Conservation (phyloP, 495 filamentous ascomycete species). For the Viridothelium virens region DNA sequence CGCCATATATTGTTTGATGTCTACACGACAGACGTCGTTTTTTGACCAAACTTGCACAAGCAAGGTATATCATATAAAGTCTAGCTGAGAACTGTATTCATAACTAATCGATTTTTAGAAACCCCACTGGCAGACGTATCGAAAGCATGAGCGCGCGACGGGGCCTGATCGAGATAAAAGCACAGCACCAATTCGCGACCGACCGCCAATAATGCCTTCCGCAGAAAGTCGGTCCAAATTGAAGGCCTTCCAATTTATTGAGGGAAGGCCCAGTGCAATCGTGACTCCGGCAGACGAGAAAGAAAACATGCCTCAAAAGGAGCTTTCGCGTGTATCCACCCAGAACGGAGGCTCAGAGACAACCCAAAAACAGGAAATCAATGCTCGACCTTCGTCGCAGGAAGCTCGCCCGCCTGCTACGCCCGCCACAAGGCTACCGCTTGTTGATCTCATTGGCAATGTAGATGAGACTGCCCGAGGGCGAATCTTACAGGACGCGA, state of each 20-base stretch:
- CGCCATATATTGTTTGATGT: slow-evolving; percentile 27
- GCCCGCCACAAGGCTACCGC: slow-evolving; percentile 62
- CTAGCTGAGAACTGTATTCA: neutral
- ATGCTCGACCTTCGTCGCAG: neutral
- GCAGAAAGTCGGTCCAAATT: slow-evolving; percentile 52
- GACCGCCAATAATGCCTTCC: slow-evolving; percentile 39
- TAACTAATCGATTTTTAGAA: slow-evolving; percentile 18
- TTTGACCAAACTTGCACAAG: slow-evolving; percentile 36
- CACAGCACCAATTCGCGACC: slow-evolving; percentile 13
- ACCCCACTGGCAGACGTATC: slow-evolving; percentile 18
- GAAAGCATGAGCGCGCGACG: slow-evolving; percentile 21
- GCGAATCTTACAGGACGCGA: slow-evolving; percentile 41
- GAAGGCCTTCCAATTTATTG: slow-evolving; percentile 49
- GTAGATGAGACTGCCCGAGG: slow-evolving; percentile 48
- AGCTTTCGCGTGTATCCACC: slow-evolving; percentile 36
- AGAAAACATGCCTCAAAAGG: slow-evolving; percentile 14
- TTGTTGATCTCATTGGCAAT: slow-evolving; percentile 73
- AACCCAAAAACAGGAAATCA: neutral
- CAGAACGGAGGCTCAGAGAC: slow-evolving; percentile 29
- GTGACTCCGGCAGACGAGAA: slow-evolving; percentile 18
- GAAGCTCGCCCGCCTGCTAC: slow-evolving; percentile 38
- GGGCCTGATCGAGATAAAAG: slow-evolving; percentile 19
- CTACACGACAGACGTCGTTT: slow-evolving; percentile 41
- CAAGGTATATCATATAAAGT: neutral
- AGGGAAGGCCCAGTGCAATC: slow-evolving; percentile 26